Evolutionary conservation across 129 eudicot genomes (phyloP), one percentile per base, ranked within the genome.

Genomic region (Heracleum sosnowskyi): DNA sequence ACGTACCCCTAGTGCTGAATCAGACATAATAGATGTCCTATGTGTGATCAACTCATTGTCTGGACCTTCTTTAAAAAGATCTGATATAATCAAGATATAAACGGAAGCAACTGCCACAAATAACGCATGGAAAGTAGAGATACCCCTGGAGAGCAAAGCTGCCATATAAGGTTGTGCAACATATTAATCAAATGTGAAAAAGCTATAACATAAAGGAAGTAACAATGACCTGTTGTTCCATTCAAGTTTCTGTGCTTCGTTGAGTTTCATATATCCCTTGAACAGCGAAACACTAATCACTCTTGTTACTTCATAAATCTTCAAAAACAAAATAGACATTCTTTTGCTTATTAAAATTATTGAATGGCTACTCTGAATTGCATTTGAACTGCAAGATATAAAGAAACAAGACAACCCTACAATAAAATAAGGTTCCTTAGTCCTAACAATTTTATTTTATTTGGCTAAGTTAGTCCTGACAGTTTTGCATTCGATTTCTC

Each of bases 41-140:
- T 88, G 60, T 41, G 87, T 75, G 20, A 89, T 86, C 80, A 81
- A 79, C 77, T 80, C 83, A 46, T 77, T 80, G 41, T 49, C 41
- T 63, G 81, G 78, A 77, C 75, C 78, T 68, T 86, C 90, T 47
- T 84, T 83, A 68, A 89, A 92, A 82, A 88, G 87, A 83, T 81
- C 82, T 34, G 95, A 90, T 45, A 37, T 76, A 75, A 82, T 60
- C 76, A 92, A 74, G 85, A 92, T 85, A 86, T 89, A 92, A 33
- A 89, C 72, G 44, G 97, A 88, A 77, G 82, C 92, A 76, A 82
- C 63, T 34, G 90, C 91, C 53, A 79, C 92, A 35, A 92, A 69
- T 15, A 92, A 17, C 11, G 97, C 97, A 85, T 92, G 97, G 84
- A 92, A 86, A 44, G 97, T 89, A 68, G 96, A 92, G 84, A 92